These are phyloP conservation scores for Suhomyces tanzawaensis DNA, from an alignment of 805 yeast genomes.

Conservation along the genomic window DNA sequence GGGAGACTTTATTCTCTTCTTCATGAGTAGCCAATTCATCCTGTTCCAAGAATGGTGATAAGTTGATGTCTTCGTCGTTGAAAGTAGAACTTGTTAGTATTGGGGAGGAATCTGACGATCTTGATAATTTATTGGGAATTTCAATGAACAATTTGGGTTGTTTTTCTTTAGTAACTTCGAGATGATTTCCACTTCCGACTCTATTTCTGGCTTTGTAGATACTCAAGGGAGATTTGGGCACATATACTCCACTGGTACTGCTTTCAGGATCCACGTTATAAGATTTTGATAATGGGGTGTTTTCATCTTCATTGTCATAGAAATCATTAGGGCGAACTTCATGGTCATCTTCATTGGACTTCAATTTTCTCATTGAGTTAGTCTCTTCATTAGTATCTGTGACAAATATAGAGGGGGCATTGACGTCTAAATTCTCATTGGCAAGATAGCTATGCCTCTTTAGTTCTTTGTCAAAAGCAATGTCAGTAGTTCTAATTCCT, in stretches of 20 bases:
- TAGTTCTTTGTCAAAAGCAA: slow-evolving; percentile 23
- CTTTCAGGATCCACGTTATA: slow-evolving; percentile 8
- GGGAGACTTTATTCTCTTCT: slow-evolving; percentile 10
- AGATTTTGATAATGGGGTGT: background rate
- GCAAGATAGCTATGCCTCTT: slow-evolving; percentile 27
- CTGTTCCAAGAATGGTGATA: slow-evolving; percentile 15
- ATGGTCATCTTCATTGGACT: background rate
- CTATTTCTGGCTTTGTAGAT: slow-evolving; percentile 17
- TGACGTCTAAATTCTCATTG: slow-evolving; percentile 15
- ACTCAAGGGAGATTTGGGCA: slow-evolving; percentile 30
- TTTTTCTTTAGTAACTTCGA: background rate
- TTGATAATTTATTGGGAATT: slow-evolving; percentile 12
- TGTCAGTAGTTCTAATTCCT: slow-evolving; percentile 26
- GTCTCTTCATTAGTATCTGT: slow-evolving; percentile 4
- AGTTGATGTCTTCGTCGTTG: slow-evolving; percentile 9
- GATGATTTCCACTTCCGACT: slow-evolving; percentile 1
- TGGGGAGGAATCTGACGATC: slow-evolving; percentile 1
- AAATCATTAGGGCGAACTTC: slow-evolving; percentile 4
- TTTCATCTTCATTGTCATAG: slow-evolving; percentile 8
- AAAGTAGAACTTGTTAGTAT: background rate
- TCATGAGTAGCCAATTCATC: slow-evolving; percentile 1
- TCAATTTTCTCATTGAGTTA: background rate
- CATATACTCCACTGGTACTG: slow-evolving; percentile 23
- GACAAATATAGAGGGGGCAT: slow-evolving; percentile 15
- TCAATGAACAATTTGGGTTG: slow-evolving; percentile 19